Conservation (phyloP, 768 basidiomycete genomes). For the Obba rivulosa region DNA sequence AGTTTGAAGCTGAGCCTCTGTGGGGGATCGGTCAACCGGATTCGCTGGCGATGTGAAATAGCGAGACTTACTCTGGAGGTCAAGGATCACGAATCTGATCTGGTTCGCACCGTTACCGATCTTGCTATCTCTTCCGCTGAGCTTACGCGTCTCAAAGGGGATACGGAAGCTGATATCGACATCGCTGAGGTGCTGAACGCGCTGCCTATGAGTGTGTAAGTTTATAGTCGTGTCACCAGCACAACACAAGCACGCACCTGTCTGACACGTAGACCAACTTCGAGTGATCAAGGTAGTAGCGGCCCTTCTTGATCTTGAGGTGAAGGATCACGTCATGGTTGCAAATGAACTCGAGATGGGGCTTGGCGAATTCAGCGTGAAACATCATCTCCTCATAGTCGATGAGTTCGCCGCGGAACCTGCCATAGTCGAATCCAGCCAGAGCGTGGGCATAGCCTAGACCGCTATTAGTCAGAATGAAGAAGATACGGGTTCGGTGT, state of each 20-base stretch:
- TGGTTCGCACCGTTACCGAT: slow-evolving; percentile 10
- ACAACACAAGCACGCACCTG: not conserved
- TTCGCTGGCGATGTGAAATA: not conserved
- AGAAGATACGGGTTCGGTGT: not conserved
- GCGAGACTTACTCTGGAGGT: slow-evolving; percentile 9
- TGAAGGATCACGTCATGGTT: slow-evolving; percentile 24
- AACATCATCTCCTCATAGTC: slow-evolving; percentile 7
- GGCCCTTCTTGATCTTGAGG: slow-evolving; percentile 18
- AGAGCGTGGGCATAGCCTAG: slow-evolving; percentile 12
- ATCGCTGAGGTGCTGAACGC: slow-evolving; percentile 2
- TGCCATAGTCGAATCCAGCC: slow-evolving; percentile 11
- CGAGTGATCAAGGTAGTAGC: slow-evolving; percentile 18
- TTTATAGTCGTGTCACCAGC: too few relatives aligned
- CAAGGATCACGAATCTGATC: slow-evolving; percentile 12
- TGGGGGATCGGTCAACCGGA: not conserved
- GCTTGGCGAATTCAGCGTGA: slow-evolving; percentile 16
- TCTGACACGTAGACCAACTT: not conserved
- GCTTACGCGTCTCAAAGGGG: slow-evolving; percentile 9
- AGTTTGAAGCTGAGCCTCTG: slow-evolving; percentile 8
- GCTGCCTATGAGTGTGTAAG: slow-evolving; percentile 1
- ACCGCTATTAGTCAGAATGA: not conserved
- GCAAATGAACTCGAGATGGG: slow-evolving; percentile 23
- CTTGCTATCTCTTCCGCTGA: slow-evolving; percentile 8
- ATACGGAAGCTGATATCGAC: slow-evolving; percentile 18
- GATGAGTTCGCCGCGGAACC: slow-evolving; percentile 1